phyloP scores from a whole-genome alignment of 805 yeast species.

The Saccharomycopsis fermentans region DNA sequence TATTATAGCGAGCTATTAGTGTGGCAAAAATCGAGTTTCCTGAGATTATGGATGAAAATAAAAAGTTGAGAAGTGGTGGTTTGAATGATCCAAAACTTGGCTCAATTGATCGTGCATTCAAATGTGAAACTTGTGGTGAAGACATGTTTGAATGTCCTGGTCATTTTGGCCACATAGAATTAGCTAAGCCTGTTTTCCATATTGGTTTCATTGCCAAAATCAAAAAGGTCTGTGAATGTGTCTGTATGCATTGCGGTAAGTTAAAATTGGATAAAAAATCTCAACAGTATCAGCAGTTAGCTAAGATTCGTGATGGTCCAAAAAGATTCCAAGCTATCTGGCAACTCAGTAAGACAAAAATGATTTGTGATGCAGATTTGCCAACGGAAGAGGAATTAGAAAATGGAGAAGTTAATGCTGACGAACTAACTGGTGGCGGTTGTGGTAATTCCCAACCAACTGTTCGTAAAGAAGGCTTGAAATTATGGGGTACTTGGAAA shows the following conservation, averaged over 20 bases:
- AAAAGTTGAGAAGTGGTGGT: constrained; percentile 94
- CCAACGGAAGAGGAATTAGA: constrained; percentile 50
- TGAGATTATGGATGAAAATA: constrained; percentile 98
- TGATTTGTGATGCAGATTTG: constrained; percentile 88
- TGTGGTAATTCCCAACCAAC: constrained; percentile 97
- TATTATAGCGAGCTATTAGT: constrained; percentile 72
- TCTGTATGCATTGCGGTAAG: constrained; percentile 98
- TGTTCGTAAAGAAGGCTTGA: constrained; percentile 89
- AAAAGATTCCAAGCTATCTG: constrained; percentile 95
- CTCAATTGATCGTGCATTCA: constrained; percentile 91
- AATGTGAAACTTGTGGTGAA: constrained; percentile 98
- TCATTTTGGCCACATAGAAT: constrained; percentile 96
- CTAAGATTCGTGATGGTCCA: constrained; percentile 85
- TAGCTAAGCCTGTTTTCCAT: constrained; percentile 97
- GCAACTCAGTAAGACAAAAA: constrained; percentile 82
- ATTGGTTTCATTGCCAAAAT: constrained; percentile 91
- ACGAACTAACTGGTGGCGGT: constrained; percentile 71
- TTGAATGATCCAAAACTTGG: constrained; percentile 95
- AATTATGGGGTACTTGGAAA: constrained; percentile 98
- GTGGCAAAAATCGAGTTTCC: constrained; percentile 98
- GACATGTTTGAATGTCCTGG: constrained; percentile 99
- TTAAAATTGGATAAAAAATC: constrained; percentile 70
- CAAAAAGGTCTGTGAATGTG: constrained; percentile 91
- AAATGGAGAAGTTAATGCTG: constrained; percentile 29
- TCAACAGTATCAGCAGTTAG: constrained; percentile 70